Evolutionary conservation across 345 rosid genomes (phyloP).

Genomic region (Sisymbrium altissimum): DNA sequence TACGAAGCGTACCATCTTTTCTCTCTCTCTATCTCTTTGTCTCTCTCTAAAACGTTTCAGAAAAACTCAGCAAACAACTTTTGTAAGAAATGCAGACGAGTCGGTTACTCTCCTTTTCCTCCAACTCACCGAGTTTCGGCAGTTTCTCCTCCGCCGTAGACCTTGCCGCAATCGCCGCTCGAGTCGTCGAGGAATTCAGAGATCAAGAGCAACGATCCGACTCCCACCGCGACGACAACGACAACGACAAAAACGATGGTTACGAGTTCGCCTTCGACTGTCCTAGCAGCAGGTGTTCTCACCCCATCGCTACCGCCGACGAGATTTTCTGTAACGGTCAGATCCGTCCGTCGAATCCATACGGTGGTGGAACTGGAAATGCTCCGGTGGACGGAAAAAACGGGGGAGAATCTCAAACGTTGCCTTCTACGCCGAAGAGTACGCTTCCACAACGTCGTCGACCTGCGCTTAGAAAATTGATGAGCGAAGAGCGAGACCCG

Average conservation of each 20-base stretch:
- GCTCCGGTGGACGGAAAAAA: constrained; percentile 10
- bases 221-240: background rate
- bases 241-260: background rate
- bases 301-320: constrained; percentile 51
- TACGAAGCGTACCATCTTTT: background rate
- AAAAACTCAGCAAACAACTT: background rate
- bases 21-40: constrained; percentile 13
- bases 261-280: constrained; percentile 53
- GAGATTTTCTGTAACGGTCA: constrained; percentile 61
- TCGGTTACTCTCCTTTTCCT: constrained; percentile 42
- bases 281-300: constrained; percentile 24
- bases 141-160: constrained; percentile 40
- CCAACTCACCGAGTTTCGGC: constrained; percentile 41
- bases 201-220: constrained; percentile 19
- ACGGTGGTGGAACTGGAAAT: constrained; percentile 11
- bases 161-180: constrained; percentile 47
- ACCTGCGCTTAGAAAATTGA: constrained; percentile 52
- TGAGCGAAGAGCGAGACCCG: constrained; percentile 49
- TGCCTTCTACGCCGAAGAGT: background rate
- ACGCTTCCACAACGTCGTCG: constrained; percentile 29
- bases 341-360: constrained; percentile 60
- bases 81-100: constrained; percentile 37
- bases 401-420: constrained; percentile 31
- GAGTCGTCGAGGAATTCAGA: constrained; percentile 47
- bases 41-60: background rate